phyloP scores from a whole-genome alignment of 108 stramenopile species.

The Parietichytrium sp. region DNA sequence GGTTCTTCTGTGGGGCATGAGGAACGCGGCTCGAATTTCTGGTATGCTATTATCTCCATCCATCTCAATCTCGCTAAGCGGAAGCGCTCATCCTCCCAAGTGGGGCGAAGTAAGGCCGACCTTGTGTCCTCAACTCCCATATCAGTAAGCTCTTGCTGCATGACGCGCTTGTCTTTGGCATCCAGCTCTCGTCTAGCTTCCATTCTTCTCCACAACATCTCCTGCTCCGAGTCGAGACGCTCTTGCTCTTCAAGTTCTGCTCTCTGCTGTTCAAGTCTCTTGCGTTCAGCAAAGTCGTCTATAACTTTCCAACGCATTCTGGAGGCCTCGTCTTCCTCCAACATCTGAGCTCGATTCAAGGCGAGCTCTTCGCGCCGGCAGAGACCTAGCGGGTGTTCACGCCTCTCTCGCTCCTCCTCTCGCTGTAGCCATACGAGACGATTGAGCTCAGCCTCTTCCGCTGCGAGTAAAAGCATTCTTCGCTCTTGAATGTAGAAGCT shows the following conservation, averaged over 20 bases:
- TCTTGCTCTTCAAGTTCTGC: background rate
- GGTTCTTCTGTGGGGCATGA: too few species aligned
- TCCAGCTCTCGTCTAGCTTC: background rate
- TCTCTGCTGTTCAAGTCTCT: background rate
- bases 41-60: background rate
- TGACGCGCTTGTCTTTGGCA: background rate
- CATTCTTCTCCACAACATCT: background rate
- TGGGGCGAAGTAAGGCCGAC: too few species aligned
- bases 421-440: background rate
- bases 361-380: background rate
- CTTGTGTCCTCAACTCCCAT: conserved; percentile 9
- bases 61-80: background rate
- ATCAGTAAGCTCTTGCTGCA: background rate
- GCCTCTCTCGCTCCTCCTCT: background rate
- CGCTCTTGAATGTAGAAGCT: background rate
- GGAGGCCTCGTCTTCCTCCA: background rate
- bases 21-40: background rate
- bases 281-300: background rate
- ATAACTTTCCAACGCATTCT: conserved; percentile 16
- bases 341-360: background rate
- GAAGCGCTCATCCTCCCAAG: conserved; percentile 30
- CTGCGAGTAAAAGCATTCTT: background rate
- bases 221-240: background rate
- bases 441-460: conserved; percentile 14
- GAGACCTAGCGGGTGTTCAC: background rate